A percentile compares a stretch with the other conserved stretches of the same genome.
These are phyloP conservation scores for Tillandsia fasciculata DNA, from an alignment of 176 grass and related monocot species.

Conservation along the genomic window DNA sequence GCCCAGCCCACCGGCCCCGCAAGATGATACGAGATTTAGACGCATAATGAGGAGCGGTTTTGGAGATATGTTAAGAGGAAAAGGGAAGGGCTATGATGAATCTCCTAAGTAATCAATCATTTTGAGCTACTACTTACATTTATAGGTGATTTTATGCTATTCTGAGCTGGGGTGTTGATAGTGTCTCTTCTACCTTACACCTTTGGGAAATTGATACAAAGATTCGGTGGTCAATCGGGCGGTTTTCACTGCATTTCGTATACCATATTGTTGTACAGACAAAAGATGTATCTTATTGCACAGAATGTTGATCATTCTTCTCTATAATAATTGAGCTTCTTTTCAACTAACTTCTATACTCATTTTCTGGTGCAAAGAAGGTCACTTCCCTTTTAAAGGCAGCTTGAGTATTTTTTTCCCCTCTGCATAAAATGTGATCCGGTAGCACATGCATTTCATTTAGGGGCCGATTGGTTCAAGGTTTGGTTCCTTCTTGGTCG, in stretches of 20 bases:
- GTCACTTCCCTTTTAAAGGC: no score
- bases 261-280: background rate
- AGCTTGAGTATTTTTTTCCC: no score
- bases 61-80: conserved; percentile 74
- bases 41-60: conserved; percentile 83
- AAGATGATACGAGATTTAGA: conserved; percentile 66
- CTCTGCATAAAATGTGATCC: no score
- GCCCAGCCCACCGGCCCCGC: conserved; percentile 20
- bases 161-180: background rate
- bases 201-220: background rate
- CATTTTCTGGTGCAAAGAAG: no score
- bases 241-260: background rate
- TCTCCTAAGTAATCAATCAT: conserved; percentile 11
- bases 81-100: conserved; percentile 51
- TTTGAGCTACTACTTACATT: background rate
- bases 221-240: background rate
- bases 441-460: no score
- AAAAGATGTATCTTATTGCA: background rate
- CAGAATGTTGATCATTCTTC: background rate
- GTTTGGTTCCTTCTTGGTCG: no score
- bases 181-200: no score
- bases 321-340: background rate
- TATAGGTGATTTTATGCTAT: background rate
- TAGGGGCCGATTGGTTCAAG: no score
- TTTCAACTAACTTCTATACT: background rate